Conservation (phyloP, 441 rosid genomes). For the Euphorbia corollata region DNA sequence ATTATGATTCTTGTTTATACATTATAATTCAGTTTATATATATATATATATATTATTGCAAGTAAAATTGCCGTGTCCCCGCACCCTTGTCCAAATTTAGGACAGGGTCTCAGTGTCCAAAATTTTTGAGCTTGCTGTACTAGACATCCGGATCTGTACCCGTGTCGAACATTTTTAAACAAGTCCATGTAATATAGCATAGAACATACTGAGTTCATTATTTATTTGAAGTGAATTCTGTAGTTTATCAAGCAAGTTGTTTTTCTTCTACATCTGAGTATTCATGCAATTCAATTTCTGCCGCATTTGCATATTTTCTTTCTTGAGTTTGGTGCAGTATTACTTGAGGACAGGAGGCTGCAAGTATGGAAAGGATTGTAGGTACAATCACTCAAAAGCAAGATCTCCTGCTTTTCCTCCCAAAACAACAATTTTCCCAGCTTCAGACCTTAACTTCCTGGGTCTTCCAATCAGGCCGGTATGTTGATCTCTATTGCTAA, state of each 20-base stretch:
- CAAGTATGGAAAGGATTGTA: constrained; percentile 83
- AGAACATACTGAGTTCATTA: no score
- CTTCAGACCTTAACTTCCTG: constrained; percentile 71
- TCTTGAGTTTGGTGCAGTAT: constrained; percentile 50
- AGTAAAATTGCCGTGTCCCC: no score
- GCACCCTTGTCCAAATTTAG: no score
- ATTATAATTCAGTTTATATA: no score
- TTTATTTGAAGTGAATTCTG: background rate
- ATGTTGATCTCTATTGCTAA: constrained; percentile 24
- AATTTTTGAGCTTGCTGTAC: no score
- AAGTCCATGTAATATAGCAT: no score
- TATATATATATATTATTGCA: no score
- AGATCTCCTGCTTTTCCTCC: constrained; percentile 29
- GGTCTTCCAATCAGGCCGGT: constrained; percentile 87
- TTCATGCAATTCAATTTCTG: constrained; percentile 6
- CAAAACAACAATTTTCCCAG: constrained; percentile 28
- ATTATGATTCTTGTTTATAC: no score
- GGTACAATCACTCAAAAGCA: constrained; percentile 60
- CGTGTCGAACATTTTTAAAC: no score
- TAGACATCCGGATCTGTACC: no score
- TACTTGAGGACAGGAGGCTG: constrained; percentile 90
- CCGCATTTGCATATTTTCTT: constrained; percentile 19
- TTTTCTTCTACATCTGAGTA: background rate
- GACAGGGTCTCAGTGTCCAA: no score
- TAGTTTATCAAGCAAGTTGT: background rate